Evolutionary conservation across 2,329 filamentous ascomycete species (phyloP), one percentile per base, ranked within the genome.

Genomic region (Dichotomopilus funicola): DNA sequence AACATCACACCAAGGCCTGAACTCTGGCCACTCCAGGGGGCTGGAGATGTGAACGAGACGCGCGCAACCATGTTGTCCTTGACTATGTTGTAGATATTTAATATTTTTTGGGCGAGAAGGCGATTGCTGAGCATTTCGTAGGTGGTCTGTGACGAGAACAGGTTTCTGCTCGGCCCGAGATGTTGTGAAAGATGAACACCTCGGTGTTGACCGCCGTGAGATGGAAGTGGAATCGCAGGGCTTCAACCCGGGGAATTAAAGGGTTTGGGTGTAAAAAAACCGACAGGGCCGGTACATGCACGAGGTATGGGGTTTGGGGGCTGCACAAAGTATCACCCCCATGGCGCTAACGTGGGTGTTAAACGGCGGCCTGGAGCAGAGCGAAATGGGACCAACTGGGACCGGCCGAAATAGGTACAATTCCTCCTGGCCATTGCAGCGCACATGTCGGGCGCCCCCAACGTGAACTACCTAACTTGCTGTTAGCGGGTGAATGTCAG

Each of bases 191-290:
- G 19, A 27, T 27, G 19, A 27, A 27, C 19, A 27, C 19, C 19
- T 27, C 19, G 19, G 19, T 27, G 19, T 27, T 27, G 19, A 27
- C 19, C 19, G 19, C 19, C 19, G 19, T 27, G 19, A 27, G 19
- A 27, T 27, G 19, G 19, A 27, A 27, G 19, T 27, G 19, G 19
- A 27, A 27, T 27, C 19, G 19, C 19, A 27, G 19, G 44, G 49
- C 47, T 54, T 53, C 49, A 51, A 37, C 27, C 45, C 19, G 47
- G 43, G 52, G 50, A 53, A 59, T 62, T 59, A 62, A 59, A 59
- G 55, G 55, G 55, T 56, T 50, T 56, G 49, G 53, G 51, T 37
- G 42, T 9, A 41, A 27, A 34, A 27, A 19, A 27, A 27, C 36
- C 31, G 12, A 43, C 47, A 40, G 38, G 37, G 45, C 43, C 38